phyloP scores from a whole-genome alignment of 371 early-diverging fungal species.

The Entomophthora muscae region DNA sequence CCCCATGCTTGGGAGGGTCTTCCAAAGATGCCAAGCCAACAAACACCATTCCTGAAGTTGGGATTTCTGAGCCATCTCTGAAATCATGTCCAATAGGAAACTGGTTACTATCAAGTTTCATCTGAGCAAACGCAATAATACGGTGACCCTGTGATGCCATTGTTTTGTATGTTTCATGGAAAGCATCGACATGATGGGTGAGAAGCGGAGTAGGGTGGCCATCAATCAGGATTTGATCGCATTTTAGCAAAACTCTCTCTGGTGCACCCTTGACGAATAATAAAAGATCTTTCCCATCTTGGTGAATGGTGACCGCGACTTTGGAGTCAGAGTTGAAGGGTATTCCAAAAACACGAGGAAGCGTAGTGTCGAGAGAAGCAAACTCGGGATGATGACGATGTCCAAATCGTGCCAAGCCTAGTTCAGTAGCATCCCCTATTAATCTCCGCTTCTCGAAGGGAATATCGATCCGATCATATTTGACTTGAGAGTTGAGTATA shows the following conservation, averaged over 20 bases:
- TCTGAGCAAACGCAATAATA: constrained; percentile 79
- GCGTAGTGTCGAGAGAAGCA: constrained; percentile 44
- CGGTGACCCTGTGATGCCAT: constrained; percentile 88
- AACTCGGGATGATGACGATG: constrained; percentile 33
- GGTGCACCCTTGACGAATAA: constrained; percentile 88
- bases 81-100: constrained; percentile 56
- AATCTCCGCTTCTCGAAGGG: constrained; percentile 59
- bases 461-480: constrained; percentile 71
- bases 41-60: constrained; percentile 47
- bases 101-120: constrained; percentile 31
- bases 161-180: constrained; percentile 49
- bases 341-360: constrained; percentile 79
- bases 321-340: constrained; percentile 93
- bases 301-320: constrained; percentile 79
- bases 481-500: constrained; percentile 59
- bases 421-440: constrained; percentile 89
- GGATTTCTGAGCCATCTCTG: constrained; percentile 60
- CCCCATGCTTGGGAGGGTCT: constrained; percentile 94
- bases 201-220: constrained; percentile 28
- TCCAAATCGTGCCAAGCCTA: constrained; percentile 70
- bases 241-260: constrained; percentile 65
- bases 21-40: constrained; percentile 75
- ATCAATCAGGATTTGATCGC: constrained; percentile 37
- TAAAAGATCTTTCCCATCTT: constrained; percentile 36
- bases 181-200: constrained; percentile 31